These are phyloP conservation scores for barrel medic (Medicago truncatula) DNA, from an alignment of 306 rosid species.

Conservation along the genomic window MtrunA17r5.0-ANR NC_053042.1:49514001-49514500, in stretches of 20 bases:
- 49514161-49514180: neutral
- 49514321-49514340: neutral
- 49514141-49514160: neutral
- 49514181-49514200: conserved; percentile 6
- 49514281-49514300: neutral
- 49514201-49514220: neutral
- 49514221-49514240: neutral
- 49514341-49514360: too few relatives aligned
- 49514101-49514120: neutral
- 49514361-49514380: conserved; percentile 45
- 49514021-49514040: too few relatives aligned
- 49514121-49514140: neutral
- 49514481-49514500: too few relatives aligned
- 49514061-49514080: too few relatives aligned
- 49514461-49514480: neutral
- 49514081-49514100: neutral
- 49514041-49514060: too few relatives aligned
- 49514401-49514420: conserved; percentile 6
- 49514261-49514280: conserved; percentile 41
- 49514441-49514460: neutral
- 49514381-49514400: conserved; percentile 67
- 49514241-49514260: conserved; percentile 54
- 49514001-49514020: too few relatives aligned
- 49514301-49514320: too few relatives aligned
- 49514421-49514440: neutral